Percentiles rank a stretch among this genome's conserved stretches.
Conservation (phyloP, 2,329 filamentous ascomycete genomes). For the Penicillium fuscoglaucum region DNA sequence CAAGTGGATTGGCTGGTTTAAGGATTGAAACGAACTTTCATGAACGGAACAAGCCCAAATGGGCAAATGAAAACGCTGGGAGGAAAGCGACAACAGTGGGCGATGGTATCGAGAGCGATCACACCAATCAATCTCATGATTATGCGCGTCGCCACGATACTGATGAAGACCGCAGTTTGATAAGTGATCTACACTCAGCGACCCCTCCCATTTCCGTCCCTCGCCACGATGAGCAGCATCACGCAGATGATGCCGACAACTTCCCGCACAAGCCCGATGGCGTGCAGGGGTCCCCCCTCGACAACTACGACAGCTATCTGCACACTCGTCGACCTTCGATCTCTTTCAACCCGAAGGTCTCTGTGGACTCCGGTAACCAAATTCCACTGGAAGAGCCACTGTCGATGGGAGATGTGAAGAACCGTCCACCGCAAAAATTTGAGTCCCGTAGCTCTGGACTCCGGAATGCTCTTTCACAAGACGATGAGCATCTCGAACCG, state of each 20-base stretch:
- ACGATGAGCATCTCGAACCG: constrained; percentile 27
- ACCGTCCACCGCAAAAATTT: constrained; percentile 28
- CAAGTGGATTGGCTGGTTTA: constrained; percentile 34
- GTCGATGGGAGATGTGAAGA: constrained; percentile 31
- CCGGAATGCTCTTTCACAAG: constrained; percentile 38
- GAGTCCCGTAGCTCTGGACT: constrained; percentile 38
- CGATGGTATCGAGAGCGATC: constrained; percentile 41
- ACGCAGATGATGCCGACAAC: constrained; percentile 28
- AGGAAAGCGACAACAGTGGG: constrained; percentile 29
- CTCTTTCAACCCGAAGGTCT: constrained; percentile 44
- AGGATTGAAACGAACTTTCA: constrained; percentile 43
- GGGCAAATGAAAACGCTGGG: constrained; percentile 27
- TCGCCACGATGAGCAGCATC: constrained; percentile 37
- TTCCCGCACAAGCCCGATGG: constrained; percentile 42
- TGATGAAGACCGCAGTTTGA: constrained; percentile 42
- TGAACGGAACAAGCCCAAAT: constrained; percentile 27
- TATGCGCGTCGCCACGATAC: constrained; percentile 37
- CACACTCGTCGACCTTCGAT: constrained; percentile 44
- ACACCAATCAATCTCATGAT: constrained; percentile 38
- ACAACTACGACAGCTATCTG: constrained; percentile 46
- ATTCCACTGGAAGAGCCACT: constrained; percentile 43
- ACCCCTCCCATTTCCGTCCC: constrained; percentile 50
- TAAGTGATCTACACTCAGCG: constrained; percentile 43
- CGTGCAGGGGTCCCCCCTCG: constrained; percentile 40
- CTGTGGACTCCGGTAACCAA: constrained; percentile 41